phyloP scores from a whole-genome alignment of 257 asterid species.

The Misopates orontium region DNA sequence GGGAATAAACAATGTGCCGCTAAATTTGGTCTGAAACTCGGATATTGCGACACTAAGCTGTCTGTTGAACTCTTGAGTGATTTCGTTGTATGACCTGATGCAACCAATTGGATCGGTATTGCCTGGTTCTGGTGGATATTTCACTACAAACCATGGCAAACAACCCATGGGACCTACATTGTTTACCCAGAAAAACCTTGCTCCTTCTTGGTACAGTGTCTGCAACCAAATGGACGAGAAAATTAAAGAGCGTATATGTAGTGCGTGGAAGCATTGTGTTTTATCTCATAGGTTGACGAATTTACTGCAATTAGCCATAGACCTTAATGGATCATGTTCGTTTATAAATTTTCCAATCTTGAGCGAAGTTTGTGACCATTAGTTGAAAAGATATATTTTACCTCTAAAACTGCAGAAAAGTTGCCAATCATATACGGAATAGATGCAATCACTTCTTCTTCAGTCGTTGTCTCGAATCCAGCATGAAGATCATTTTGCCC shows the following conservation, averaged over 20 bases:
- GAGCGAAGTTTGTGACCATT: too few relatives aligned
- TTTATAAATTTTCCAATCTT: too few relatives aligned
- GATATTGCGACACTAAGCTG: constrained; percentile 24
- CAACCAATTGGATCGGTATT: constrained; percentile 28
- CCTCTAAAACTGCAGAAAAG: constrained; percentile 27
- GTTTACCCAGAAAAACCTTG: constrained; percentile 35
- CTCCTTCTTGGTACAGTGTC: constrained; percentile 30
- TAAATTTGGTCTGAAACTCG: constrained; percentile 19
- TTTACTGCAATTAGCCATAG: too few relatives aligned
- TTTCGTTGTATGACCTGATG: constrained; percentile 19
- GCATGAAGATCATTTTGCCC: constrained; percentile 40
- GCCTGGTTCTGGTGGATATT: constrained; percentile 18
- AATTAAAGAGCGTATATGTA: too few relatives aligned
- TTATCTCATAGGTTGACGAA: too few relatives aligned
- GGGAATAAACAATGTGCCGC: constrained; percentile 16
- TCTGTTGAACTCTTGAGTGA: constrained; percentile 32
- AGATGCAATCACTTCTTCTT: constrained; percentile 21
- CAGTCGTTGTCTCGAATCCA: constrained; percentile 16
- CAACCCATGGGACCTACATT: constrained; percentile 35
- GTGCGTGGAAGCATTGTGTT: too few relatives aligned
- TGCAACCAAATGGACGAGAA: constrained; percentile 7
- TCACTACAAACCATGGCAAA: constrained; percentile 17
- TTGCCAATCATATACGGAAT: constrained; percentile 26
- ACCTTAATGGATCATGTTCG: too few relatives aligned
- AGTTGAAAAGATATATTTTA: constrained; percentile 5